Evolutionary conservation across 495 filamentous ascomycete species (phyloP).

Genomic region (Apiosordaria backusii): DNA sequence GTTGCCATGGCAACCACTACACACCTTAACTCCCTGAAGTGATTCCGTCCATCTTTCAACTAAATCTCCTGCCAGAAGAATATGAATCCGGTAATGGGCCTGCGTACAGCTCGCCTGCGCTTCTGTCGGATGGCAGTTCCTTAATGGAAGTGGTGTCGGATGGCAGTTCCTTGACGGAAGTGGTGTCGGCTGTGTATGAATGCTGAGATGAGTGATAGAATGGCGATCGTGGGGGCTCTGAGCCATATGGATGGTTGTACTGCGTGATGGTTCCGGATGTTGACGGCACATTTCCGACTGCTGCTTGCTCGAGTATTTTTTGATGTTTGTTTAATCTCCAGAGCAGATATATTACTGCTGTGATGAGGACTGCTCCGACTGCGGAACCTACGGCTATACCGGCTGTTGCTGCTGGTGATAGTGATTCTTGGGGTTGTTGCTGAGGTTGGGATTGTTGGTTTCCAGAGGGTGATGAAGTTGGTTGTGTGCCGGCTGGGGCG

Average conservation of each 20-base stretch:
- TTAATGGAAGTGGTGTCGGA: background rate
- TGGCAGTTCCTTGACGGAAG: background rate
- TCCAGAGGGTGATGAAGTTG: background rate
- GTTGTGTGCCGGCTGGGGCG: background rate
- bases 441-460: background rate
- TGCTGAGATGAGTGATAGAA: too few species aligned
- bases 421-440: background rate
- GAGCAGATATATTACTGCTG: background rate
- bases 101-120: background rate
- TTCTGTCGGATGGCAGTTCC: background rate
- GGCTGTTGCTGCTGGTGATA: background rate
- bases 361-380: background rate
- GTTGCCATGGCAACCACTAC: background rate
- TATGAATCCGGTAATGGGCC: background rate
- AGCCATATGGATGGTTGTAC: background rate
- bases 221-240: background rate
- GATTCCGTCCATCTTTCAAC: background rate
- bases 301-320: background rate
- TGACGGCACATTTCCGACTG: background rate
- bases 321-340: background rate
- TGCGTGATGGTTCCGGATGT: background rate
- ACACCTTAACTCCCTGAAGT: background rate
- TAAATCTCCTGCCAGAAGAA: background rate
- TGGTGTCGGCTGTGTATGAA: background rate
- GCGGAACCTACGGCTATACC: background rate